phyloP scores from a whole-genome alignment of 352 stramenopile species.

The Globisporangium irregulare region DNA sequence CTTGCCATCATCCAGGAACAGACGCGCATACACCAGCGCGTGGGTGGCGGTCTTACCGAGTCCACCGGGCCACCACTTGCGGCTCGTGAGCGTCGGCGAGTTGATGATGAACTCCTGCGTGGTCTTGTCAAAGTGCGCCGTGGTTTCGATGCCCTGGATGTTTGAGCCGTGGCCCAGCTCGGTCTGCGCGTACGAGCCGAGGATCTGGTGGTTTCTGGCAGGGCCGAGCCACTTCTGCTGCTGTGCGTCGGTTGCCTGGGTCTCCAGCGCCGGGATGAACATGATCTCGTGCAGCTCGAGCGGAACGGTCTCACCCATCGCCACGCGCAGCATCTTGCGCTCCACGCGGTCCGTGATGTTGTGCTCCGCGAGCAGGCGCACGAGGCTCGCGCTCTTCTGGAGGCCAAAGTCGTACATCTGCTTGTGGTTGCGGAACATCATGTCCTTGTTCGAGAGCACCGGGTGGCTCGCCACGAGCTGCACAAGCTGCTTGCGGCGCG shows the following conservation, averaged over 20 bases:
- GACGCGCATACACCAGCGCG: conserved; percentile 90
- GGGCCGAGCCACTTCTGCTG: conserved; percentile 60
- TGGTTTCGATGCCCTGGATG: conserved; percentile 89
- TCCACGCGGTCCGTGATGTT: conserved; percentile 28
- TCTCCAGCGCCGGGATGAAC: conserved; percentile 66
- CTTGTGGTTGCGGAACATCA: conserved; percentile 43
- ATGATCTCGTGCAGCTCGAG: conserved; percentile 62
- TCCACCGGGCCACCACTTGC: conserved; percentile 96
- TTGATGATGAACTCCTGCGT: conserved; percentile 93
- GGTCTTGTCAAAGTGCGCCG: conserved; percentile 87
- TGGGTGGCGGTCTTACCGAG: conserved; percentile 91
- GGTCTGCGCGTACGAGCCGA: conserved; percentile 95
- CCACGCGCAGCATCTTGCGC: conserved; percentile 34
- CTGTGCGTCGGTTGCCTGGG: conserved; percentile 59
- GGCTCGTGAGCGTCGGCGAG: conserved; percentile 91
- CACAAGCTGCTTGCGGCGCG: conserved; percentile 15
- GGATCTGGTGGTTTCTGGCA: conserved; percentile 55
- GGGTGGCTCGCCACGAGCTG: conserved; percentile 24
- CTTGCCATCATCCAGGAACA: conserved; percentile 43
- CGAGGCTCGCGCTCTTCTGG: conserved; percentile 36
- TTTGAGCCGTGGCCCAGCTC: conserved; percentile 95
- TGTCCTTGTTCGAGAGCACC: conserved; percentile 39
- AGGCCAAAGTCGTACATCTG: conserved; percentile 29
- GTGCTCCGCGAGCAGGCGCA: conserved; percentile 32
- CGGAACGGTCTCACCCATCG: conserved; percentile 43